Evolutionary conservation across 371 early-diverging fungal species (phyloP), one percentile per base, ranked within the genome.

Genomic region (Umbelopsis sp.): DNA sequence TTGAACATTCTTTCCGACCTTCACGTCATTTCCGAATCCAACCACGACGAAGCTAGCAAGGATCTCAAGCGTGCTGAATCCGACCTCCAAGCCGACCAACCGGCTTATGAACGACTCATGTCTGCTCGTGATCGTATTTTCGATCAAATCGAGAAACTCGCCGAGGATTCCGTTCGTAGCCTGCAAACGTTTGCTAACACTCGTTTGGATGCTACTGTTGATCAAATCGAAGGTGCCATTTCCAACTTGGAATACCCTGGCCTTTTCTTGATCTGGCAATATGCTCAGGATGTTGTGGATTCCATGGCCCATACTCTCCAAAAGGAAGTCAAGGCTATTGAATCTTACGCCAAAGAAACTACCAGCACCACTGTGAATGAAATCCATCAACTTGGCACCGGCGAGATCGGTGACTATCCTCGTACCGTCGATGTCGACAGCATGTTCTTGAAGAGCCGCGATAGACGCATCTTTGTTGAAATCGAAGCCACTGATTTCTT

Each of bases 221-320:
- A 90, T 44, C 71, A 86, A 25, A 75, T 95, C 38, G 87, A 92
- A 66, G 74, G 83, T 20, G 86, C 87, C 24, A 85, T 87, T 53
- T 83, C 88, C 18, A 81, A 86, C 62, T 85, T 94, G 20, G 89
- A 91, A 67, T 97, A 92, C 80, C 86, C 88, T 20, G 96, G 97
- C 25, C 72, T 95, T 63, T 72, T 94, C 25, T 86, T 91, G 65
- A 85, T 91, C 64, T 94, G 94, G 93, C 86, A 89, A 69, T 97
- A 96, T 75, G 94, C 96, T 18, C 87, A 91, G 57, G 90, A 90
- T 69, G 79, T 94, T 66, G 85, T 86, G 62, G 86, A 88, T 65
- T 80, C 89, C 63, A 89, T 92, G 86, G 84, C 88, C 8, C 86
- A 89, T 37, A 74, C 81, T 12, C 74, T 92, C 46, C 79, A 87